Evolutionary conservation across 2,329 filamentous ascomycete species (phyloP), one percentile per base, ranked within the genome.

Genomic region (Amylocarpus encephaloides): DNA sequence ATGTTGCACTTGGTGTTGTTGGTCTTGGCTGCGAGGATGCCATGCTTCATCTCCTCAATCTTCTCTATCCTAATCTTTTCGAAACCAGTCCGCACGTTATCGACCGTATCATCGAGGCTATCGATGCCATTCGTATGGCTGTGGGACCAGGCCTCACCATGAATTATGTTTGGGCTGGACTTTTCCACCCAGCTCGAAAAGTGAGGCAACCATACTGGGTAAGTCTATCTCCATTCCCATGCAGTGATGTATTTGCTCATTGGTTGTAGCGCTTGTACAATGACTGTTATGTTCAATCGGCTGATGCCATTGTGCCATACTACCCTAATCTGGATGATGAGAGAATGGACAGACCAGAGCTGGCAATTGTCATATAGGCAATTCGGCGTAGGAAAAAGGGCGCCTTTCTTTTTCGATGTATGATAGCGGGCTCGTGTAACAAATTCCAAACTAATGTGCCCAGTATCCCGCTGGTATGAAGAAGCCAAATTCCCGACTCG

Each of bases 61-160:
- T 98, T 3, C 79, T 98, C 6, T 95, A 92, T 69, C 94, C 93
- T 32, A 98, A 98, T 69, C 78, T 98, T 49, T 98, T 97, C 70
- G 93, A 98, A 71, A 98, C 93, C 5, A 93, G 86, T 61, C 93
- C 93, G 0, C 93, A 98, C 77, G 93, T 98, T 63, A 98, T 98
- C 62, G 93, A 98, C 70, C 84, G 93, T 40, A 94, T 98, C 60
- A 86, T 98, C 57, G 94, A 98, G 69, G 93, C 94, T 45, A 94
- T 98, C 59, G 93, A 97, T 68, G 93, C 91, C 35, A 88, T 98
- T 55, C 83, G 93, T 43, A 89, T 96, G 75, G 90, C 92, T 0
- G 86, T 97, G 40, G 93, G 93, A 0, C 88, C 90, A 0, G 93
- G 93, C 2, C 74, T 94, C 18, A 88, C 96, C 33, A 86, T 98